Conservation (phyloP, 768 basidiomycete species). For the Amanita phalloides region DNA sequence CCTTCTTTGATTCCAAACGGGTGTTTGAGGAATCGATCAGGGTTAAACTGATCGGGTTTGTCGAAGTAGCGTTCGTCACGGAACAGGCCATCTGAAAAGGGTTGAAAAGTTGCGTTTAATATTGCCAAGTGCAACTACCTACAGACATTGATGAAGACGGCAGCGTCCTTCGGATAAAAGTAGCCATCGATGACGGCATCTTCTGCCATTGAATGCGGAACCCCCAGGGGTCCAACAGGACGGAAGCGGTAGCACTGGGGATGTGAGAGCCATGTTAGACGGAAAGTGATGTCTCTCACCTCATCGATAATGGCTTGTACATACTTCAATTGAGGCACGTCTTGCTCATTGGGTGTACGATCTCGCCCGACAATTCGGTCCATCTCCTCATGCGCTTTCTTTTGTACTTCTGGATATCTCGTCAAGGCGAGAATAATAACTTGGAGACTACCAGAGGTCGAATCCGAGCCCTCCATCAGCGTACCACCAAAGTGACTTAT, state of each 20-base stretch:
- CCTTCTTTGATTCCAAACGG: conserved; percentile 10
- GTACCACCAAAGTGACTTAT: conserved; percentile 20
- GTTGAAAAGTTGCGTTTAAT: neutral
- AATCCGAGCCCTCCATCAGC: conserved; percentile 21
- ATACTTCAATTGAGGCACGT: conserved; percentile 12
- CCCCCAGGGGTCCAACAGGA: neutral
- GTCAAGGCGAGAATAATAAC: conserved; percentile 8
- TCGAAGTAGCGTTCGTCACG: conserved; percentile 13
- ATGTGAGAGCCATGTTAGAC: conserved; percentile 19
- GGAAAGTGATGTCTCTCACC: conserved; percentile 14
- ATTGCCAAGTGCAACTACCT: neutral
- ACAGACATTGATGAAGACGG: conserved; percentile 17
- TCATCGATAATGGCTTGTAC: conserved; percentile 12
- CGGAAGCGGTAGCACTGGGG: conserved; percentile 11
- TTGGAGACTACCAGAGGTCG: conserved; percentile 16
- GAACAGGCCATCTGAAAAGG: conserved; percentile 14
- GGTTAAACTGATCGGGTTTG: conserved; percentile 12
- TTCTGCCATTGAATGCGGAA: conserved; percentile 4
- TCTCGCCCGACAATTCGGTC: conserved; percentile 13
- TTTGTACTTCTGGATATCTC: neutral
- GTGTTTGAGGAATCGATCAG: conserved; percentile 13
- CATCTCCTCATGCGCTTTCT: conserved; percentile 14
- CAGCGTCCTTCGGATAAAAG: conserved; percentile 11
- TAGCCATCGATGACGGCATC: conserved; percentile 3
- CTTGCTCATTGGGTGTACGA: conserved; percentile 10